Evolutionary conservation across 2,329 filamentous ascomycete species (phyloP).

Genomic region (Sarocladium brachiariae): DNA sequence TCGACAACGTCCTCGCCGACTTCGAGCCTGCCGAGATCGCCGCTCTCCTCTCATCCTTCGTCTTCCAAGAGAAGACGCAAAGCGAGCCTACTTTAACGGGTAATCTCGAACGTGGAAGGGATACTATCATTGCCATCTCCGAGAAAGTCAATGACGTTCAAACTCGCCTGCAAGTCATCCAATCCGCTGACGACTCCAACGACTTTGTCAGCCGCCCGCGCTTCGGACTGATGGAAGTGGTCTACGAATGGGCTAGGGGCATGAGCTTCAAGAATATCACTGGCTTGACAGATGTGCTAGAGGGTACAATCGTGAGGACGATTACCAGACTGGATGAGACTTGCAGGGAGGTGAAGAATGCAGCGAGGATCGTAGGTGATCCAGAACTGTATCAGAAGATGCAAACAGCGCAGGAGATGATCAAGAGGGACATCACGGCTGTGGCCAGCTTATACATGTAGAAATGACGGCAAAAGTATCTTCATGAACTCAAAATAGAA

Average conservation of each 20-base stretch:
- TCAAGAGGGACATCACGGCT: conserved; percentile 90
- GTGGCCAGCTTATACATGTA: conserved; percentile 85
- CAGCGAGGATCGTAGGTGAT: conserved; percentile 89
- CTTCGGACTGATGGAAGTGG: conserved; percentile 93
- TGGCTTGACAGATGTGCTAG: conserved; percentile 88
- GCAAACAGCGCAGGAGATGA: conserved; percentile 94
- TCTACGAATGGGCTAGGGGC: conserved; percentile 95
- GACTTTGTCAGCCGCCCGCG: conserved; percentile 83
- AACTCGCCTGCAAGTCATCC: conserved; percentile 84
- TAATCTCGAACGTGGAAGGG: conserved; percentile 72
- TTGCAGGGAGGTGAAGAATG: conserved; percentile 95
- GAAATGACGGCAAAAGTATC: neutral
- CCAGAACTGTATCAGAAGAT: conserved; percentile 93
- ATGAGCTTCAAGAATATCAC: conserved; percentile 99
- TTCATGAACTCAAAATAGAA: too few relatives aligned
- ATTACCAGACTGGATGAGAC: conserved; percentile 94
- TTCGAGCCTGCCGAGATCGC: conserved; percentile 97
- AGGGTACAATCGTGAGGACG: conserved; percentile 92
- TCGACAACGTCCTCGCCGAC: conserved; percentile 92
- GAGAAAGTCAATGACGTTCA: conserved; percentile 91
- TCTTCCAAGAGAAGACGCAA: conserved; percentile 96
- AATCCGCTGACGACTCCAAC: conserved; percentile 82
- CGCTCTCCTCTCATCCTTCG: conserved; percentile 84
- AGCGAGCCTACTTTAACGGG: conserved; percentile 73
- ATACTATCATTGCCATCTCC: conserved; percentile 81